Evolutionary conservation across 768 basidiomycete genomes (phyloP), one percentile per base, ranked within the genome.

Genomic region (Vararia minispora): DNA sequence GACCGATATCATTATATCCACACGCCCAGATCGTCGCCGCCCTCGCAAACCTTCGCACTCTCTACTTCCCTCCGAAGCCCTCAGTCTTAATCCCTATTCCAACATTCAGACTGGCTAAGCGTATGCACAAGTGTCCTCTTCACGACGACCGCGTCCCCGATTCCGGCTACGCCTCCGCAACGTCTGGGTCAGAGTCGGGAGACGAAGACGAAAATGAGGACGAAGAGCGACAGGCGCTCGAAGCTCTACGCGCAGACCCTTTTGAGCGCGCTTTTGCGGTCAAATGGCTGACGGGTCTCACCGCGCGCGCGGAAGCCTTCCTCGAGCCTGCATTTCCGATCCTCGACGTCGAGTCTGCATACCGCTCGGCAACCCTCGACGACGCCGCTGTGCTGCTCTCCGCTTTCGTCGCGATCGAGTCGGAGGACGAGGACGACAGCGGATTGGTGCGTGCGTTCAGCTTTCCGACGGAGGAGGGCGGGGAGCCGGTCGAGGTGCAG

Each of bases 91-190:
- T n/a, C n/a, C n/a, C n/a, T n/a, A n/a, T n/a, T n/a, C n/a, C n/a
- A n/a, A 34, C 43, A 33, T 40, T 41, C 4, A 23, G 54, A 24
- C 39, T 42, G 2, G 27, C 34, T 1, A 39, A n/a, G 16, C 17
- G 22, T 13, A 9, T 23, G 8, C 8, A 36, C 12, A 53, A 51
- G 33, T 48, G 63, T 30, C n/a, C 52, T 37, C 54, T 63, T 18
- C 65, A 65, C 40, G 66, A 68, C 35, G 57, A 52, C 7, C 59
- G 59, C 13, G 64, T 72, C 3, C 75, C 76, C 1, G 82, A 87
- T 56, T 85, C 82, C 9, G 84, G 84, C 25, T 86, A 86, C 46
- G 84, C 79, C 5, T 82, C 80, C 28, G 79, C 76, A 49, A 58
- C 14, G 39, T 33, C 23, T 16, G n/a, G n/a, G 8, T 8, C 7